These are phyloP conservation scores for Boletus smithii DNA, from an alignment of 1,284 basidiomycete genomes.

Conservation along the genomic window DNA sequence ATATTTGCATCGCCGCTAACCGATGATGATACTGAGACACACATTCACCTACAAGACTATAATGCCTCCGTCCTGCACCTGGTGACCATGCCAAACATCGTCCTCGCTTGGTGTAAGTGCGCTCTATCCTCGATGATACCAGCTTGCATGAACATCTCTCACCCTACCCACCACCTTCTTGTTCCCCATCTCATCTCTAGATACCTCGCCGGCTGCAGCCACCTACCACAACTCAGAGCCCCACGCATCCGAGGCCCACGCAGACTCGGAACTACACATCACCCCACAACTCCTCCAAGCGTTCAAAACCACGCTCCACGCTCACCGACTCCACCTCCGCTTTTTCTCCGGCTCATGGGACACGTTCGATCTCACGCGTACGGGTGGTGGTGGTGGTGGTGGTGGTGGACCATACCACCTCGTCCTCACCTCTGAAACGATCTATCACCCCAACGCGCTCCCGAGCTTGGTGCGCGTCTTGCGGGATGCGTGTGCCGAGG, in stretches of 20 bases:
- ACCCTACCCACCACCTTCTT: too few species aligned
- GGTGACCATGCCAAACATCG: conserved; percentile 84
- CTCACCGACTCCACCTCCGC: conserved; percentile 55
- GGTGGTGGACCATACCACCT: conserved; percentile 53
- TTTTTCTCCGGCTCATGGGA: conserved; percentile 88
- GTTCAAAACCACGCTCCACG: conserved; percentile 58
- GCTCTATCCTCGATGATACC: too few species aligned
- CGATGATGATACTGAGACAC: conserved; percentile 36
- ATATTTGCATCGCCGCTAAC: conserved; percentile 46
- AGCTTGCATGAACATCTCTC: too few species aligned
- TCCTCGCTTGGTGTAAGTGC: conserved; percentile 83
- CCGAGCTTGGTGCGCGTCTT: conserved; percentile 62
- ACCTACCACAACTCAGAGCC: conserved; percentile 17
- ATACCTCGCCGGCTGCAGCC: conserved; percentile 27
- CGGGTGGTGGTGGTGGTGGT: not conserved
- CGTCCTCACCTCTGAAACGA: conserved; percentile 89
- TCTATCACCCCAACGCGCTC: conserved; percentile 76
- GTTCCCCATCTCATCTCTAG: too few species aligned
- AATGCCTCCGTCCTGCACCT: conserved; percentile 82
- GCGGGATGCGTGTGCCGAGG: conserved; percentile 15
- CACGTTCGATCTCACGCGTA: conserved; percentile 38
- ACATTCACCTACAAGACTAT: conserved; percentile 92
- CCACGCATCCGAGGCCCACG: not conserved
- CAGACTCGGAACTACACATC: conserved; percentile 56
- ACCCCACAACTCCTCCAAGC: conserved; percentile 60